Evolutionary conservation across 2,329 filamentous ascomycete species (phyloP).

Genomic region (Colletotrichum cereale): DNA sequence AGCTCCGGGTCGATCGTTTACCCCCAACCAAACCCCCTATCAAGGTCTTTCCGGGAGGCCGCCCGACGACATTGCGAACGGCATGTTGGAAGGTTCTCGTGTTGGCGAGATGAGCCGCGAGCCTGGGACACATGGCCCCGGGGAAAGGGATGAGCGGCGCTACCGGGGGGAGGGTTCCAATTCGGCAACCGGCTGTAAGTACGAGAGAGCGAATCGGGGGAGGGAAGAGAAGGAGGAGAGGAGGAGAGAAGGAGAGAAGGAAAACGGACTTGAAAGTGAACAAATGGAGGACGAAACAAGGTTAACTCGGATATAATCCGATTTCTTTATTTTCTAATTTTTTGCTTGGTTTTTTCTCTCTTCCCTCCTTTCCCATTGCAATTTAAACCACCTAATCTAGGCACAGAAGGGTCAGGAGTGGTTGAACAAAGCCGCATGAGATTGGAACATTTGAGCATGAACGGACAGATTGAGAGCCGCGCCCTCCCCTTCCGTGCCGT

Average conservation of each 20-base stretch:
- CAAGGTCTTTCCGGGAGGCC: background rate
- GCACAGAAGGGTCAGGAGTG: background rate
- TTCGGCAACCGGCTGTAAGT: too few species aligned
- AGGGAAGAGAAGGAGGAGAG: too few species aligned
- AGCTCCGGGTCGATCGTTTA: background rate
- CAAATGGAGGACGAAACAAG: background rate
- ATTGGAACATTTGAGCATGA: background rate
- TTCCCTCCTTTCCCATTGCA: background rate
- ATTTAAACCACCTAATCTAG: background rate
- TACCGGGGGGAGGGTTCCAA: too few species aligned
- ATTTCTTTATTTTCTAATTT: background rate
- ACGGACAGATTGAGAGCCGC: background rate
- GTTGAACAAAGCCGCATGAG: background rate
- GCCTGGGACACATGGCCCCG: background rate
- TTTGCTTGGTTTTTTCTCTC: background rate
- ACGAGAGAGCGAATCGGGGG: too few species aligned
- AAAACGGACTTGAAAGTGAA: background rate
- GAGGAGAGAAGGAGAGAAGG: background rate
- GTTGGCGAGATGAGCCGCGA: background rate
- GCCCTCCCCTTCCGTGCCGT: slow-evolving; percentile 21
- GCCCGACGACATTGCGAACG: slow-evolving; percentile 1
- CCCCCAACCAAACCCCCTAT: background rate
- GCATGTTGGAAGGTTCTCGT: background rate
- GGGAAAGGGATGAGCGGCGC: background rate
- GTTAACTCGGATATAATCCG: background rate